These are phyloP conservation scores for Fusarium annulatum DNA, from an alignment of 2,329 filamentous ascomycete genomes.

Conservation along the genomic window DNA sequence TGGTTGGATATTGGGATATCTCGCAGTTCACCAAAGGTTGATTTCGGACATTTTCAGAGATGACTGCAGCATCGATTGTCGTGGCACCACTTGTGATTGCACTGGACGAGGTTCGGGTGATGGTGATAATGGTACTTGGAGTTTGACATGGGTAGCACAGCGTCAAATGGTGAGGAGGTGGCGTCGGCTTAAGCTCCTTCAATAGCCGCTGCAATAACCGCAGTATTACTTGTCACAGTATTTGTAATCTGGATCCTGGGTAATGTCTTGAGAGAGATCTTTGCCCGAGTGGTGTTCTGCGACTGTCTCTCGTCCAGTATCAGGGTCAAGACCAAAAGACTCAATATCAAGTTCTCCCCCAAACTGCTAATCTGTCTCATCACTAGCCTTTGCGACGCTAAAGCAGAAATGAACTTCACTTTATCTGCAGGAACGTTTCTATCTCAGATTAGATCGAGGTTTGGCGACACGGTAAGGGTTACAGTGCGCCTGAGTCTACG, in stretches of 20 bases:
- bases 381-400: too few species aligned
- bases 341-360: background rate
- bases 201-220: background rate
- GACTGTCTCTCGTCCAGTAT: background rate
- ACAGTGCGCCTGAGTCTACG: background rate
- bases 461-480: background rate
- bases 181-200: background rate
- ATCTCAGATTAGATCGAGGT: background rate
- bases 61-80: background rate
- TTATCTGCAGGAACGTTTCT: background rate
- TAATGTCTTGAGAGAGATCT: background rate
- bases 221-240: background rate
- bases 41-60: background rate
- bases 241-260: background rate
- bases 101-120: background rate
- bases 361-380: rapidly evolving
- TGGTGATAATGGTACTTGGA: background rate
- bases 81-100: background rate
- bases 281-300: background rate
- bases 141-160: background rate
- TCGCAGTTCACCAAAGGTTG: background rate
- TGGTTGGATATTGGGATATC: background rate
- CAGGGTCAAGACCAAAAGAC: background rate
- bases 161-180: background rate
- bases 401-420: background rate